Percentiles rank a stretch among this genome's conserved stretches.
Evolutionary conservation across 148 eudicot genomes (phyloP).

Genomic region (Diospyros lotus): DNA sequence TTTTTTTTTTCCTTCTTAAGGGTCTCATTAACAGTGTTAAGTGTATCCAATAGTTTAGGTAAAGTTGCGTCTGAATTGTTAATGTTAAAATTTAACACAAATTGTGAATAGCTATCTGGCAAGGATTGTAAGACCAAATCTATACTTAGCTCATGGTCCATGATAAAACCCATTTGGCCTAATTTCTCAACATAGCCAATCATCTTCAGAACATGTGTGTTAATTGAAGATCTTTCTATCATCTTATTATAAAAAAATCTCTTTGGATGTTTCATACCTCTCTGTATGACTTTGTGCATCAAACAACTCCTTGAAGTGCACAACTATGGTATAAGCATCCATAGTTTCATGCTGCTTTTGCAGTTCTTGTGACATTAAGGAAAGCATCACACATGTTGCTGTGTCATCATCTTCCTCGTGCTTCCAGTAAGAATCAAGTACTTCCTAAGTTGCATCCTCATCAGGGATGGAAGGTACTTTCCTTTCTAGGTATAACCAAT

Average conservation of each 20-base stretch:
- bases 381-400: not conserved
- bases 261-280: not conserved
- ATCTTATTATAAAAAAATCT: not conserved
- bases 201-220: not conserved
- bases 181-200: not conserved
- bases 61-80: not conserved
- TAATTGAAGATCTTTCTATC: not conserved
- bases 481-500: not conserved
- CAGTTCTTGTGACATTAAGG: not conserved
- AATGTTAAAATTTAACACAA: not conserved
- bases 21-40: not conserved
- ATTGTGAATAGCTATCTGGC: too few species aligned
- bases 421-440: not conserved
- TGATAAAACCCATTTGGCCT: not conserved
- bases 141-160: not conserved
- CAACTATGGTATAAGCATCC: not conserved
- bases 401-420: not conserved
- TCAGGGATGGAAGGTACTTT: not conserved
- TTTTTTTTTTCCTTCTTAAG: not conserved
- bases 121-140: too few species aligned
- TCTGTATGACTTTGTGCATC: not conserved
- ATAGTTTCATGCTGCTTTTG: not conserved
- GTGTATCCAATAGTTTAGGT: not conserved
- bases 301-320: not conserved
- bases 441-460: not conserved